These are phyloP conservation scores for Salix caprea DNA, from an alignment of 345 rosid genomes.

Conservation along the genomic window DNA sequence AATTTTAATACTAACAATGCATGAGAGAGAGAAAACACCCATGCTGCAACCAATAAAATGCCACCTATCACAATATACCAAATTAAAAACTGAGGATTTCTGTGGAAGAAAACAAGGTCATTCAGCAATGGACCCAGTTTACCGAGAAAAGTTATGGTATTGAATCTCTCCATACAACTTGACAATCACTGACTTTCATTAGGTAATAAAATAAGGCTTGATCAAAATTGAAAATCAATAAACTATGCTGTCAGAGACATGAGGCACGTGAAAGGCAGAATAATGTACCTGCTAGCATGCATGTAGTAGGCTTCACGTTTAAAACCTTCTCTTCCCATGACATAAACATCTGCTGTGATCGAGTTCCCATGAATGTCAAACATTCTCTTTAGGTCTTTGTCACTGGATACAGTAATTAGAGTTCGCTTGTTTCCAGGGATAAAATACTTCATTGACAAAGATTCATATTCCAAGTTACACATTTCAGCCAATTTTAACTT, in stretches of 20 bases:
- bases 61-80: background rate
- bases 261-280: background rate
- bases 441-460: constrained; percentile 81
- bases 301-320: constrained; percentile 24
- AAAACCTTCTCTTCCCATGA: constrained; percentile 61
- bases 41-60: background rate
- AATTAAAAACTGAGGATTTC: background rate
- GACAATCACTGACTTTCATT: background rate
- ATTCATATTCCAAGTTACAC: constrained; percentile 54
- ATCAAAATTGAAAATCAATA: background rate
- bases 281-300: constrained; percentile 44
- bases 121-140: constrained; percentile 7
- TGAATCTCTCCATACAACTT: background rate
- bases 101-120: background rate
- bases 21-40: background rate
- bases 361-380: constrained; percentile 59
- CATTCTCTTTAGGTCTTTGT: constrained; percentile 79
- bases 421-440: constrained; percentile 74
- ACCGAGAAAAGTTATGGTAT: background rate
- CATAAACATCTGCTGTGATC: constrained; percentile 71
- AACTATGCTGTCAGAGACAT: constrained; percentile 5
- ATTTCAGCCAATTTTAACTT: constrained; percentile 70
- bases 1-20: constrained; percentile 10
- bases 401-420: constrained; percentile 62
- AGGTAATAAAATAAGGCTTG: constrained; percentile 2